These are phyloP conservation scores for Mortierella alpina DNA, from an alignment of 192 early-diverging fungal genomes.

Conservation along the genomic window DNA sequence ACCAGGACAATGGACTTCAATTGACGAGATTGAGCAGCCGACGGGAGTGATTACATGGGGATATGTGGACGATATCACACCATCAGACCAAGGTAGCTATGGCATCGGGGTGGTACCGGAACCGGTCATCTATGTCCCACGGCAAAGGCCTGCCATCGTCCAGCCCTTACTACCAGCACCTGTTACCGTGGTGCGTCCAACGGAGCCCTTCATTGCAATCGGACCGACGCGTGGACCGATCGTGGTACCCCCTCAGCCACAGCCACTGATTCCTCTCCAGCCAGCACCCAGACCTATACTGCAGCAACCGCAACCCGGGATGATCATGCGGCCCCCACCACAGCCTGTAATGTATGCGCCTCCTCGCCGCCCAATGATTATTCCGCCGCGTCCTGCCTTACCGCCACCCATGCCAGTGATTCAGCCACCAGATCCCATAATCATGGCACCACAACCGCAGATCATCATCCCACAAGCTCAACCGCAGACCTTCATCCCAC, in stretches of 20 bases:
- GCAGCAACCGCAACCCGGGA: background rate
- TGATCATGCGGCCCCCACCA: constrained; percentile 15
- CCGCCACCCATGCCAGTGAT: constrained; percentile 9
- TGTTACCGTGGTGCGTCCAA: background rate
- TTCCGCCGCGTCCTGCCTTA: constrained; percentile 4
- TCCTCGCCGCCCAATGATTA: constrained; percentile 22
- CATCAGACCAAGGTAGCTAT: constrained; percentile 2
- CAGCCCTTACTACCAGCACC: constrained; percentile 10
- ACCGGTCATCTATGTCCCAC: constrained; percentile 19
- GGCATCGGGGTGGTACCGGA: constrained; percentile 6
- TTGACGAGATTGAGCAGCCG: background rate
- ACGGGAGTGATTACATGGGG: constrained; percentile 41
- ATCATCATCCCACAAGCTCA: constrained; percentile 8
- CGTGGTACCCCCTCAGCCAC: constrained; percentile 8
- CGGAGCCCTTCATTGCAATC: background rate
- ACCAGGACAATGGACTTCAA: constrained; percentile 16
- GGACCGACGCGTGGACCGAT: background rate
- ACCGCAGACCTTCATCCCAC: background rate
- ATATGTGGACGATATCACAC: constrained; percentile 23
- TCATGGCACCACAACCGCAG: constrained; percentile 4
- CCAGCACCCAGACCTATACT: background rate
- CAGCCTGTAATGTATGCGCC: constrained; percentile 14
- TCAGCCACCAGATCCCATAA: background rate
- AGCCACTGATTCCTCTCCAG: background rate
- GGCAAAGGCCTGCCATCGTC: constrained; percentile 20